Evolutionary conservation across 2,329 filamentous ascomycete species (phyloP).

Genomic region (Ophiocordyceps unilateralis): DNA sequence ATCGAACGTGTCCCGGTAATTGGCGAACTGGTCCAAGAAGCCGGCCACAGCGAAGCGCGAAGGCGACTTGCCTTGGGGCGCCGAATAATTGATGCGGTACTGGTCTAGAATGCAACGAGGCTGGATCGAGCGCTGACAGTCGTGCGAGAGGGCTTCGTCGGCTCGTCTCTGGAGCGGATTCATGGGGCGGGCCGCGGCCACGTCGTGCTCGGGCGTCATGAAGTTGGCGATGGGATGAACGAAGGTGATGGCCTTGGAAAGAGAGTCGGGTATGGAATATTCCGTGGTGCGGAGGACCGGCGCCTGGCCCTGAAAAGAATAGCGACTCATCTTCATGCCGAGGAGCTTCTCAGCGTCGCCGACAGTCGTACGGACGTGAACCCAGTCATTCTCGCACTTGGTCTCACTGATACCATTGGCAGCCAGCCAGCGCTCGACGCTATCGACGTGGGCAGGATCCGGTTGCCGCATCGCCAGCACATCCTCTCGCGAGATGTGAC

Average conservation of each 20-base stretch:
- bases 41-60: slow-evolving; percentile 28
- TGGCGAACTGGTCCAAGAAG: slow-evolving; percentile 30
- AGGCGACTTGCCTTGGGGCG: slow-evolving; percentile 11
- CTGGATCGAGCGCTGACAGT: slow-evolving; percentile 9
- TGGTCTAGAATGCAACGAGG: slow-evolving; percentile 24
- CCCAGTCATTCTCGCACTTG: slow-evolving; percentile 19
- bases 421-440: slow-evolving; percentile 24
- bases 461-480: slow-evolving; percentile 19
- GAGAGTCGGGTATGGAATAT: slow-evolving; percentile 24
- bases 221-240: slow-evolving; percentile 32
- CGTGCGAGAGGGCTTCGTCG: not conserved
- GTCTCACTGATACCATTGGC: slow-evolving; percentile 17
- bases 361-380: slow-evolving; percentile 24
- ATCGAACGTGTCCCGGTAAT: slow-evolving; percentile 20
- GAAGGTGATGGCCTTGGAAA: slow-evolving; percentile 24
- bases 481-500: slow-evolving; percentile 19
- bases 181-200: not conserved
- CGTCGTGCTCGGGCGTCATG: slow-evolving; percentile 21
- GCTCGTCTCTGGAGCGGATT: not conserved
- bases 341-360: slow-evolving; percentile 21
- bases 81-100: slow-evolving; percentile 26
- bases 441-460: slow-evolving; percentile 13
- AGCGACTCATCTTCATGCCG: slow-evolving; percentile 21
- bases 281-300: slow-evolving; percentile 24
- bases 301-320: slow-evolving; percentile 19